These are phyloP conservation scores for Mycena maculata DNA, from an alignment of 768 basidiomycete genomes.

Conservation along the genomic window DNA sequence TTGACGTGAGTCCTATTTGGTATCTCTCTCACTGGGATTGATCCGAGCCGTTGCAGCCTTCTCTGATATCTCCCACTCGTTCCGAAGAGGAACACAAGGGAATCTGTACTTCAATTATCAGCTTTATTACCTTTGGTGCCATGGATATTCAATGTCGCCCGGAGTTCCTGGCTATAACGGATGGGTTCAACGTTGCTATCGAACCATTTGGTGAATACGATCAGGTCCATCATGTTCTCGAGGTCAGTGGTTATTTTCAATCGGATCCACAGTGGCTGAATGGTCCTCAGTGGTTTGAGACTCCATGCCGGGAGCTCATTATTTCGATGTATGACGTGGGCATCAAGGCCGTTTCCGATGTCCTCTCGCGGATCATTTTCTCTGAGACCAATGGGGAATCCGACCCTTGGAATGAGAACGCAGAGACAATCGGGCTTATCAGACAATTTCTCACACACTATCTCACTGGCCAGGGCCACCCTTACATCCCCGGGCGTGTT, in stretches of 20 bases:
- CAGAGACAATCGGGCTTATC: not conserved
- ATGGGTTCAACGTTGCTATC: constrained; percentile 3
- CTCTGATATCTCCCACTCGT: not conserved
- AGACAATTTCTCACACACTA: not conserved
- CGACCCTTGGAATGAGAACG: not conserved
- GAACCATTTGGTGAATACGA: not conserved
- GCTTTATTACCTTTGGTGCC: not conserved
- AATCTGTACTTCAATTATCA: not conserved
- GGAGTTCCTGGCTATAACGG: not conserved
- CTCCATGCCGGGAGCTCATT: not conserved
- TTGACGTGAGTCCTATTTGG: not conserved
- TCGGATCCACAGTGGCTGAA: not conserved
- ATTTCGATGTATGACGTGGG: not conserved
- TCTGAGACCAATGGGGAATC: not conserved
- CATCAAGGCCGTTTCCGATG: not conserved
- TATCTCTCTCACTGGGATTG: not conserved
- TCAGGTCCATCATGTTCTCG: not conserved
- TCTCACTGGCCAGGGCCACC: not conserved
- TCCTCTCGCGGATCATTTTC: not conserved
- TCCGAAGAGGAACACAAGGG: not conserved
- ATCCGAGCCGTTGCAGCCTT: not conserved
- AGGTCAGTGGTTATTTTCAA: not conserved
- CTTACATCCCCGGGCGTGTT: not conserved
- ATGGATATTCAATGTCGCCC: not conserved
- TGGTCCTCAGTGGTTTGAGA: constrained; percentile 5